Conservation (phyloP, 2,329 filamentous ascomycete species). For the Ophiostoma pallidulum region DNA sequence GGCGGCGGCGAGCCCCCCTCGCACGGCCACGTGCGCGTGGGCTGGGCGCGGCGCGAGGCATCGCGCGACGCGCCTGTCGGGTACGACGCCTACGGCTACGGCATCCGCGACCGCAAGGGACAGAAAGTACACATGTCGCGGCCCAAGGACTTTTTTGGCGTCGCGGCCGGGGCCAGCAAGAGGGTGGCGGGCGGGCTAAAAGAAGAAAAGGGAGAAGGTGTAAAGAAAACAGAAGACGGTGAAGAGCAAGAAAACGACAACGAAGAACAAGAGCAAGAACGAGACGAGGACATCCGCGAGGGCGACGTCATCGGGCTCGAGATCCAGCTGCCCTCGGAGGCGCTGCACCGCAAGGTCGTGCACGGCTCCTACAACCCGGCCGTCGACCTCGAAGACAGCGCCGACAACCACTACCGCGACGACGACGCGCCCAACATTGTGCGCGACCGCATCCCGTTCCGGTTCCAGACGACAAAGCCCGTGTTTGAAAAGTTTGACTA, state of each 20-base stretch:
- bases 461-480: conserved; percentile 75
- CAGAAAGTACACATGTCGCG: conserved; percentile 91
- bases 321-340: conserved; percentile 78
- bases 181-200: too few relatives aligned
- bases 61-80: conserved; percentile 76
- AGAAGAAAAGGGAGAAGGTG: too few relatives aligned
- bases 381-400: conserved; percentile 52
- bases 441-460: conserved; percentile 87
- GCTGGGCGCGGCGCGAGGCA: conserved; percentile 74
- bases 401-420: conserved; percentile 21
- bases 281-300: conserved; percentile 66
- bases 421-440: conserved; percentile 69
- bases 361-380: conserved; percentile 80
- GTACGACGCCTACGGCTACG: conserved; percentile 89
- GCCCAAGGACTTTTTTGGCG: conserved; percentile 62
- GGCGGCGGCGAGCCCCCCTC: conserved; percentile 38
- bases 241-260: neutral
- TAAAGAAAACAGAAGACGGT: neutral
- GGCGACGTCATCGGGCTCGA: conserved; percentile 93
- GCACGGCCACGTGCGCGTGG: conserved; percentile 66
- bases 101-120: conserved; percentile 77
- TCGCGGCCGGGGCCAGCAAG: too few relatives aligned
- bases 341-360: conserved; percentile 79
- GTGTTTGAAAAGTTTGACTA: conserved; percentile 94
- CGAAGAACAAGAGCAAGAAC: neutral